phyloP scores from a whole-genome alignment of 2,329 filamentous ascomycete genomes.

The Cercospora sp. region DNA sequence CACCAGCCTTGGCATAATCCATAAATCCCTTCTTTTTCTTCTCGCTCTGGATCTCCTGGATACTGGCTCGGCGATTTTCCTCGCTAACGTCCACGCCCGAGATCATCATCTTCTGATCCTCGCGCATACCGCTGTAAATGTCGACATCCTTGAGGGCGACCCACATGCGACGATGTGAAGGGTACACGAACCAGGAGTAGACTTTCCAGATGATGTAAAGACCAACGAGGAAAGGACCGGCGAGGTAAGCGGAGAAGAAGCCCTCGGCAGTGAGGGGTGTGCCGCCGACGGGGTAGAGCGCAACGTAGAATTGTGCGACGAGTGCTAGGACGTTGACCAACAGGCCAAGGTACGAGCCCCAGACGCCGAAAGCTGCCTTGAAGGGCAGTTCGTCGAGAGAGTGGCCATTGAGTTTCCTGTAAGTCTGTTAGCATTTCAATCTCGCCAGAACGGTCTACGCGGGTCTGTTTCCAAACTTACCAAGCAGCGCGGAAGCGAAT shows the following conservation, averaged over 20 bases:
- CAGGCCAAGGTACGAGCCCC: constrained; percentile 45
- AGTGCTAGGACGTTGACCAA: constrained; percentile 43
- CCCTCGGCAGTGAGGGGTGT: constrained; percentile 21
- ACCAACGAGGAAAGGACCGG: constrained; percentile 35
- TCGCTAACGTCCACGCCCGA: constrained; percentile 33
- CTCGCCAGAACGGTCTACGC: no score
- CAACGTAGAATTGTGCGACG: constrained; percentile 46
- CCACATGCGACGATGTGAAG: constrained; percentile 36
- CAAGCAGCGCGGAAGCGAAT: constrained; percentile 81
- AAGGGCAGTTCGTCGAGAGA: constrained; percentile 48
- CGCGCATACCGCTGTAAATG: constrained; percentile 42
- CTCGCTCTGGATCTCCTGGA: constrained; percentile 35
- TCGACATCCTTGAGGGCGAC: constrained; percentile 39
- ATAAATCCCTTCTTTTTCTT: constrained; percentile 31
- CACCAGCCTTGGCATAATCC: constrained; percentile 12
- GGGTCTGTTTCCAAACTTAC: constrained; percentile 23
- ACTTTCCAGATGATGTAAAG: constrained; percentile 36
- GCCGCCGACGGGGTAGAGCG: constrained; percentile 30
- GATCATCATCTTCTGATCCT: constrained; percentile 29
- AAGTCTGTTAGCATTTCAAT: constrained; percentile 41
- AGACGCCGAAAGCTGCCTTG: constrained; percentile 44
- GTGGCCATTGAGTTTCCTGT: constrained; percentile 56
- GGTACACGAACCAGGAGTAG: constrained; percentile 32
- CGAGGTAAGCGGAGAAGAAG: constrained; percentile 37
- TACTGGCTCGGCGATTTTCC: constrained; percentile 36